Percentiles rank a stretch among this genome's conserved stretches.
These are phyloP conservation scores for Arthrobotrys conoides DNA, from an alignment of 2,329 filamentous ascomycete species.

Conservation along the genomic window DNA sequence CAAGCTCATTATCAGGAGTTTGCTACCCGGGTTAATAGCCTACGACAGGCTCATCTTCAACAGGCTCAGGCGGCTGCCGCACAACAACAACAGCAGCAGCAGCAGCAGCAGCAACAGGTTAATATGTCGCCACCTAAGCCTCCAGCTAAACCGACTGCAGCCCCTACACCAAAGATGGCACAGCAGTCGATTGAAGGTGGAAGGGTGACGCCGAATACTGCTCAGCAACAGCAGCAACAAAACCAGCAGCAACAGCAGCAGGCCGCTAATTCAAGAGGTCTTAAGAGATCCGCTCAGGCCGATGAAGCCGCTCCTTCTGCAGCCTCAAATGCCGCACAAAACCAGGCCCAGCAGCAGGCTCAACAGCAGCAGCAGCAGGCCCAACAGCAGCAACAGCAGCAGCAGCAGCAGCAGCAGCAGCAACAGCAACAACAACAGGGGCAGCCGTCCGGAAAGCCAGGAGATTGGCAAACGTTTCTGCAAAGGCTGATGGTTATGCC, in stretches of 20 bases:
- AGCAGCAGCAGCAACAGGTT: constrained; percentile 20
- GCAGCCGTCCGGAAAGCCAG: constrained; percentile 3
- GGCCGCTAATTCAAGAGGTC: constrained; percentile 16
- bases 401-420: constrained; percentile 3
- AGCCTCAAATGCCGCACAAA: constrained; percentile 3
- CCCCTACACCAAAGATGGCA: constrained; percentile 53
- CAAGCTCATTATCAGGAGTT: constrained; percentile 48
- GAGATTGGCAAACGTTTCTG: constrained; percentile 48
- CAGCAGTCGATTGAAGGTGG: constrained; percentile 43
- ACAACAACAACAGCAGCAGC: constrained; percentile 13
- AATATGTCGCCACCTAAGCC: constrained; percentile 53
- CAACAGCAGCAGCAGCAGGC: constrained; percentile 9
- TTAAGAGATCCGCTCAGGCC: constrained; percentile 33
- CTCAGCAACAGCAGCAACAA: constrained; percentile 22
- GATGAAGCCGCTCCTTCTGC: constrained; percentile 23
- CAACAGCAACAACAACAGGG: constrained; percentile 19
- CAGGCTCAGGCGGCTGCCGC: constrained; percentile 32
- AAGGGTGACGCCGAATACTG: not conserved
- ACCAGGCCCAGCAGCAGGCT: constrained; percentile 11
- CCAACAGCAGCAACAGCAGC: constrained; percentile 30
- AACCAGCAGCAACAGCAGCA: constrained; percentile 26
- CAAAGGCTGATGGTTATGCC: constrained; percentile 51
- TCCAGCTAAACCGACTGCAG: constrained; percentile 29
- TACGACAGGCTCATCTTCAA: constrained; percentile 41
- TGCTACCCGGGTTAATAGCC: constrained; percentile 11